A percentile compares a stretch with the other conserved stretches of the same genome.
Conservation (phyloP, 345 rosid species). For the Heritiera littoralis region DNA sequence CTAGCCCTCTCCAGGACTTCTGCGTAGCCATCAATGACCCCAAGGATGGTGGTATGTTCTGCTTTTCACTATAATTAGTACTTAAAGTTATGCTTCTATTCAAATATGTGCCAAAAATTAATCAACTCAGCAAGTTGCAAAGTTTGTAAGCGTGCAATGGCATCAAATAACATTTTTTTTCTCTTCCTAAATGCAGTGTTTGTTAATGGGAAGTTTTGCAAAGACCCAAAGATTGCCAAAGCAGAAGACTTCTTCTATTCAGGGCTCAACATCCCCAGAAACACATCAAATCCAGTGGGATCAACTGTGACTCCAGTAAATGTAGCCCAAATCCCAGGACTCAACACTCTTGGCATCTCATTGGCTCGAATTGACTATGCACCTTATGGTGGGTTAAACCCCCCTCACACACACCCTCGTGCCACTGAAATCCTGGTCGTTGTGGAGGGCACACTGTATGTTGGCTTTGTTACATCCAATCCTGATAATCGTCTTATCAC, state of each 20-base stretch:
- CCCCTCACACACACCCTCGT: constrained; percentile 35
- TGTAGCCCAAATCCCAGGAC: constrained; percentile 24
- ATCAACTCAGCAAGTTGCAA: no score
- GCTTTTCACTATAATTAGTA: no score
- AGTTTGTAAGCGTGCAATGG: no score
- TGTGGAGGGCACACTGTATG: constrained; percentile 26
- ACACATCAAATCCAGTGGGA: constrained; percentile 25
- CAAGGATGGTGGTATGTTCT: constrained; percentile 6
- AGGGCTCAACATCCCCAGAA: constrained; percentile 25
- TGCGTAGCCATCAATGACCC: constrained; percentile 31
- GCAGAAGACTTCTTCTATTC: constrained; percentile 32
- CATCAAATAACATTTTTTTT: background rate
- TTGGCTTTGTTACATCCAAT: constrained; percentile 30
- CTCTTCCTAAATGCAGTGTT: constrained; percentile 25
- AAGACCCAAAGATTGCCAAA: constrained; percentile 29
- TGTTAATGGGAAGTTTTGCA: constrained; percentile 44
- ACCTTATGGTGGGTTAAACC: constrained; percentile 24
- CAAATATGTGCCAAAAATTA: background rate
- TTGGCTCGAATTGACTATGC: constrained; percentile 33
- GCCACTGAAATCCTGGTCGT: constrained; percentile 23
- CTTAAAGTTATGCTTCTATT: no score
- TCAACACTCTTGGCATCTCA: constrained; percentile 35
- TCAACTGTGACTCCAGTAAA: constrained; percentile 22
- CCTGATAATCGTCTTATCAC: constrained; percentile 23
- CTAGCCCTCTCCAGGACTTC: constrained; percentile 36